Evolutionary conservation across 805 yeast species (phyloP), one percentile per base, ranked within the genome.

Genomic region (Ogataea polymorpha): DNA sequence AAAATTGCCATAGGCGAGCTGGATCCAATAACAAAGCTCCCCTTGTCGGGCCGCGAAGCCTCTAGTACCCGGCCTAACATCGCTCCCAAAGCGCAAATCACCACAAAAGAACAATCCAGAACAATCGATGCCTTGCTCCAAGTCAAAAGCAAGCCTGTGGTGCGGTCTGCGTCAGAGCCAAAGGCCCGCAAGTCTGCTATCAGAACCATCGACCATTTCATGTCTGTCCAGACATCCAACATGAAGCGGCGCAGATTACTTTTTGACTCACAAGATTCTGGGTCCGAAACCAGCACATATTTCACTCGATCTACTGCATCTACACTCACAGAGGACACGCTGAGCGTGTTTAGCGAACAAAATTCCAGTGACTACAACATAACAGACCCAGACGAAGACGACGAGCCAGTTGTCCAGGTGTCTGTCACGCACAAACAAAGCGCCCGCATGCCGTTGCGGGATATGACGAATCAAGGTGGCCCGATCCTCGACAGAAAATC

Each of bases 1-100:
- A 61, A 63, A 30, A 70, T 89, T 15, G 86, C 95, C 8, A 49
- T 47, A 13, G 97, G 95, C 1, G 72, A 70, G 6, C 50, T 85
- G 8, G 77, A 82, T 58, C 96, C 97, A 1, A 68, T 74, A 39
- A 68, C 78, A 1, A 77, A 76, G 46, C 55, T 61, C 32, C 59
- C 61, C 1, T 61, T 82, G 23, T 44, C 68, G 0, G 65, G 81
- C 2, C 63, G 83, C 49, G 83, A 78, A 8, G 11, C 18, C 6
- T 13, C 20, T 17, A 29, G 13, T n/a, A 8, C 9, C 13, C n/a
- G n/a, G 25, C 13, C 32, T 4, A 12, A 13, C 24, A n/a, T 20
- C 8, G 9, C n/a, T n/a, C 7, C 25, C n/a, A 18, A 3, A 26
- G 15, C 4, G 8, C 20, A 31, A 26, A 12, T 13, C 37, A 23